A percentile compares a stretch with the other conserved stretches of the same genome.
Conservation (phyloP, 2,329 filamentous ascomycete species). For the Ilyonectria sp. region DNA sequence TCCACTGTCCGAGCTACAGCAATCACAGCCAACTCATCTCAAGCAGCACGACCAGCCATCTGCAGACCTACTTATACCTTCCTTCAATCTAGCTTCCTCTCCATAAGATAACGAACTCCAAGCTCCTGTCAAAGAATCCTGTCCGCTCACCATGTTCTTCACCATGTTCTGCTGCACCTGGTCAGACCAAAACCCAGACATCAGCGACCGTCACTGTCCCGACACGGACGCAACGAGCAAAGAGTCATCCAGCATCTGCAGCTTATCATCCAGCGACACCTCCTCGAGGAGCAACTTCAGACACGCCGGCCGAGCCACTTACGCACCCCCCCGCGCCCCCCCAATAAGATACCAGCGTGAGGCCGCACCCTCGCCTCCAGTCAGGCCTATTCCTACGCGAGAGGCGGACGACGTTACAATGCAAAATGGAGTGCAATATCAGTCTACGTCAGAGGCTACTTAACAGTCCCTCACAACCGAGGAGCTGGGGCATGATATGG, state of each 20-base stretch:
- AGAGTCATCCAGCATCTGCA: not conserved
- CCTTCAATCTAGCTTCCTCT: not conserved
- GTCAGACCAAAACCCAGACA: not conserved
- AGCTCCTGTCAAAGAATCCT: not conserved
- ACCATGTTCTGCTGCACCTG: not conserved
- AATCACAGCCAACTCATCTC: not conserved
- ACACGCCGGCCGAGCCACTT: not conserved
- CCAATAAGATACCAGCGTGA: not conserved
- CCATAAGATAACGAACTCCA: not conserved
- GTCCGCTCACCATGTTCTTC: not conserved
- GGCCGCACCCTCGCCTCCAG: not conserved
- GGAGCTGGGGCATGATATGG: not conserved
- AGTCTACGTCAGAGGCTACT: not conserved
- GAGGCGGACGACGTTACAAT: not conserved
- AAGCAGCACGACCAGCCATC: too few relatives aligned
- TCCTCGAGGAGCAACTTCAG: not conserved
- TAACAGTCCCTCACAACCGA: not conserved
- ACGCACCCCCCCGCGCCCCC: not conserved
- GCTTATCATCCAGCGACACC: too few relatives aligned
- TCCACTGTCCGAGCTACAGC: not conserved
- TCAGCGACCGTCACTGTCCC: not conserved
- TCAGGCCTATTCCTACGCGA: not conserved
- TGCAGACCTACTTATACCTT: not conserved
- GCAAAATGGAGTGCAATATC: not conserved
- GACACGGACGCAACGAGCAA: not conserved